Evolutionary conservation across 257 asterid genomes (phyloP).

Genomic region (Nicotiana otophora): DNA sequence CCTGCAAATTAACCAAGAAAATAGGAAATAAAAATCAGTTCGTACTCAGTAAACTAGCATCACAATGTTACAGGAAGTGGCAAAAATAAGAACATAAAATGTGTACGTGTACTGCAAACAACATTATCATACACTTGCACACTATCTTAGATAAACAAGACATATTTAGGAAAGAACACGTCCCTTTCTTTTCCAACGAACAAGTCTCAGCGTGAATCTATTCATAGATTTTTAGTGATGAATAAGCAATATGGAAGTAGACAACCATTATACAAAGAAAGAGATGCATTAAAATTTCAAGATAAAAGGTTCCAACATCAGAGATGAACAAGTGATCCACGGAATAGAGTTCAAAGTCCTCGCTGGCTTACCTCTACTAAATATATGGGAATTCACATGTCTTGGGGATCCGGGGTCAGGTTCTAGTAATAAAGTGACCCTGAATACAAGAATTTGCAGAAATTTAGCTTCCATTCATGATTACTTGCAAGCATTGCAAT

Average conservation of each 20-base stretch:
- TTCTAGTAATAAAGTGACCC: conserved; percentile 47
- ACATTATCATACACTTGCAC: neutral
- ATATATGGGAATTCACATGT: conserved; percentile 17
- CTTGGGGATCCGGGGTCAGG: conserved; percentile 10
- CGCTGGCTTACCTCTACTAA: conserved; percentile 25
- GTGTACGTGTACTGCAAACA: neutral
- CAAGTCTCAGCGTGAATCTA: neutral
- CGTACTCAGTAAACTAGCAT: neutral
- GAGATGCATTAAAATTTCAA: neutral
- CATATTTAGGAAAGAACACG: neutral
- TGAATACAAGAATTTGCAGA: conserved; percentile 16
- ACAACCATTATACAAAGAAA: neutral
- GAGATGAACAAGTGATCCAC: neutral
- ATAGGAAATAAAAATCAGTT: neutral
- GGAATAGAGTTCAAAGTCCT: neutral
- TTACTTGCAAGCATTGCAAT: neutral
- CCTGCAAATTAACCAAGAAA: conserved; percentile 25
- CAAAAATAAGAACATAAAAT: neutral
- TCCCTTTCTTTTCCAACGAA: neutral
- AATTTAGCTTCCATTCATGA: neutral
- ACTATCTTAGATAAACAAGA: neutral
- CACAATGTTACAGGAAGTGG: neutral
- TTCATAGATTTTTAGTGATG: neutral
- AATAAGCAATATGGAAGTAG: neutral
- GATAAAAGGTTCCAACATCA: neutral